These are phyloP conservation scores for Pseudogymnoascus sp. DNA, from an alignment of 2,329 filamentous ascomycete species.

Conservation along the genomic window DNA sequence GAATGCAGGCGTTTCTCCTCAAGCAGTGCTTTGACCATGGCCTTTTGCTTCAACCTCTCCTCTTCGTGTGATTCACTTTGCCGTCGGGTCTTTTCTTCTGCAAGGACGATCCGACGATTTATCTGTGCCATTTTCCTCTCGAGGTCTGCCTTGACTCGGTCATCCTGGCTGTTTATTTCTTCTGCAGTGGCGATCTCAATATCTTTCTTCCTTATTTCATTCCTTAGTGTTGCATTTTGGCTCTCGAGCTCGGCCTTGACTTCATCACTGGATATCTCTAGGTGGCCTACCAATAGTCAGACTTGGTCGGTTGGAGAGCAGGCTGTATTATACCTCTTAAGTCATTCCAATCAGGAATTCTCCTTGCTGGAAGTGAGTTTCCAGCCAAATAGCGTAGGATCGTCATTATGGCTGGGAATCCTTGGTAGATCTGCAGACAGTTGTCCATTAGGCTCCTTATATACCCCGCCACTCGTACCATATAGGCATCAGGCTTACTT, in stretches of 20 bases:
- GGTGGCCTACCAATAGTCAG: not conserved
- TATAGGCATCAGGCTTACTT: not conserved
- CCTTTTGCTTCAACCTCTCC: not conserved
- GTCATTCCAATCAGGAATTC: not conserved
- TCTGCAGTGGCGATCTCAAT: too few relatives aligned
- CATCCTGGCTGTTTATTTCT: not conserved
- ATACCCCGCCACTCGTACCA: not conserved
- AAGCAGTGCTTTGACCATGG: not conserved
- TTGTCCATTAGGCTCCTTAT: not conserved
- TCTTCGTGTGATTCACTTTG: not conserved
- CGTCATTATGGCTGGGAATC: not conserved
- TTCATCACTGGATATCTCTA: not conserved
- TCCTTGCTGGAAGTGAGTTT: not conserved
- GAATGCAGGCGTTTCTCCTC: not conserved
- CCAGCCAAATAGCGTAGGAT: not conserved
- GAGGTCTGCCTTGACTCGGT: not conserved
- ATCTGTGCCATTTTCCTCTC: not conserved
- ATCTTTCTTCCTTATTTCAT: too few relatives aligned
- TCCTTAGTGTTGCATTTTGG: not conserved
- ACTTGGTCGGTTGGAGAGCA: not conserved
- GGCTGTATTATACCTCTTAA: not conserved
- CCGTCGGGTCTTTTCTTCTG: not conserved
- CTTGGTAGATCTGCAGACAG: not conserved
- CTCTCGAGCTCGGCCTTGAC: not conserved
- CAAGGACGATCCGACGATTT: not conserved